phyloP scores from a whole-genome alignment of 768 basidiomycete species.

The Phanerochaete carnosa region DNA sequence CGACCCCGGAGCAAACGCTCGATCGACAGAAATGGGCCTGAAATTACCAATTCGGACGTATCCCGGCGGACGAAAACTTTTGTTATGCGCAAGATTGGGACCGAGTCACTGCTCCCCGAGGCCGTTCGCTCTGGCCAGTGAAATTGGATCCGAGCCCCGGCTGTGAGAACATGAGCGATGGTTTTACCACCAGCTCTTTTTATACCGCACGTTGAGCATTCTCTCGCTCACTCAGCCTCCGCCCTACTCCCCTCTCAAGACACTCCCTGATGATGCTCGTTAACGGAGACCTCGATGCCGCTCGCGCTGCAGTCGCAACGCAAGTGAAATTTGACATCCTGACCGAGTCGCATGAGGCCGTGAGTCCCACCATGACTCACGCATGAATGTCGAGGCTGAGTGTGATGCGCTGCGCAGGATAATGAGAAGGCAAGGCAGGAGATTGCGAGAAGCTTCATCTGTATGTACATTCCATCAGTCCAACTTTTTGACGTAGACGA shows the following conservation, averaged over 20 bases:
- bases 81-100: background rate
- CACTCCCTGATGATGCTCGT: slow-evolving; percentile 16
- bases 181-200: slow-evolving; percentile 9
- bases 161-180: slow-evolving; percentile 4
- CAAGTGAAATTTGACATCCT: slow-evolving; percentile 60
- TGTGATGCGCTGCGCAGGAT: slow-evolving; percentile 27
- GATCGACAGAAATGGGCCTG: background rate
- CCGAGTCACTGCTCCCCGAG: background rate
- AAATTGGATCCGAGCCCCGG: background rate
- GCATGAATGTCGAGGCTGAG: background rate
- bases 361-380: slow-evolving; percentile 10
- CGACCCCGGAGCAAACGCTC: background rate
- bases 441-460: slow-evolving; percentile 67
- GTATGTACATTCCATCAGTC: slow-evolving; percentile 38
- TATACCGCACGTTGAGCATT: background rate
- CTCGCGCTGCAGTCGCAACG: slow-evolving; percentile 30
- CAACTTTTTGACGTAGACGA: slow-evolving; percentile 4
- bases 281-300: slow-evolving; percentile 15
- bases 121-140: background rate
- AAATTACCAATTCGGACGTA: background rate
- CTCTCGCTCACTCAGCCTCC: slow-evolving; percentile 4
- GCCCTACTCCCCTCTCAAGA: slow-evolving; percentile 7
- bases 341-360: slow-evolving; percentile 43
- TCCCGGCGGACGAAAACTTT: background rate
- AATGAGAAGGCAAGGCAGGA: slow-evolving; percentile 55